Base-by-base conservation (phyloP, 2,329 filamentous ascomycete genomes). In the Mycosphaerella sp. region DNA sequence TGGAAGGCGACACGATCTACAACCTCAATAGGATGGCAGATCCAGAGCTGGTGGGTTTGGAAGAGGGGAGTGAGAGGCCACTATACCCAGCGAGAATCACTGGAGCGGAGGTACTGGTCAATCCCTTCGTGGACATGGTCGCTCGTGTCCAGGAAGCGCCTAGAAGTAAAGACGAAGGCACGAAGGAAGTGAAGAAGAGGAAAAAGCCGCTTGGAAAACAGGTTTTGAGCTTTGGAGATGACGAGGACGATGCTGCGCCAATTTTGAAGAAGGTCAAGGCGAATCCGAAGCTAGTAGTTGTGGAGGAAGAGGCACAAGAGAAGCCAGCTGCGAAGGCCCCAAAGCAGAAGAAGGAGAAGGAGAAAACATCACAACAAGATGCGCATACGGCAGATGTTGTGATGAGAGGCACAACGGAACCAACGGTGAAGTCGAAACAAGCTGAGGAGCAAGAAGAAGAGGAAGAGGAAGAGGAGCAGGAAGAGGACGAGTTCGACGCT, bases 11-110 rank as follows among this genome's bases (percentile, higher is more conserved):
- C 59, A 96, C 91, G 13, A 93, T 98, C 49, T 98, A 94, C 73
- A 97, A 96, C 68, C 70, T 98, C 64, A 84, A 90, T 65, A 94
- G 90, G 71, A 95, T 97, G 77, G 89, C 86, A 16, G 90, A 97
- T 66, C 81, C 81, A 0, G 93, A 97, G 65, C 74, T 94, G 14
- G 80, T 85, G 17, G 73, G 72, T n/a, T 14, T 50, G 53, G 58
- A 49, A 10, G 84, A 88, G 49, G 85, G 83, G 13, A 84, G 80
- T 6, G 91, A 97, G 57, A 79, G 89, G 55, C 91, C 91, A 1
- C 71, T 94, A 43, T 98, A 95, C 68, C 85, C 91, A 0, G 81
- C 89, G 32, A 89, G 84, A 68, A 84, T 98, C 52, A 82, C 81
- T 3, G 74, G 77, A 16, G 74, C 86, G 25, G 87, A 93, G 68